These are phyloP conservation scores for Gentiana straminea DNA, from an alignment of 257 asterid species.

Conservation along the genomic window DNA sequence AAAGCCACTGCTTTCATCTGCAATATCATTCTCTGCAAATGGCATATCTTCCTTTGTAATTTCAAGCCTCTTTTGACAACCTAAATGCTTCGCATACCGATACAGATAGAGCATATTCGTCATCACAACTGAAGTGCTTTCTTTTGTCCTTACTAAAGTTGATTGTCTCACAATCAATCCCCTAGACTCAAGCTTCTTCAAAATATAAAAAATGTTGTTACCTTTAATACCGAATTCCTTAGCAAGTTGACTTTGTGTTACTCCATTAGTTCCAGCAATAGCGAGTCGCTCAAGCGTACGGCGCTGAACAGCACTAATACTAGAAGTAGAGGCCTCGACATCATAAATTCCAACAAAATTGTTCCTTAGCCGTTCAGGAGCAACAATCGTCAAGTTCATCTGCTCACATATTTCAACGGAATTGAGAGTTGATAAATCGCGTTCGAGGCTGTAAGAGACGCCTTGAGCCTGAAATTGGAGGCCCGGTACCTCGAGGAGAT, in stretches of 20 bases:
- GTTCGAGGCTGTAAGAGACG: conserved; percentile 14
- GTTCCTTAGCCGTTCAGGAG: conserved; percentile 56
- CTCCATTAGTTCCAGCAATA: conserved; percentile 60
- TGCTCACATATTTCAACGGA: conserved; percentile 44
- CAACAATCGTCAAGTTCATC: conserved; percentile 45
- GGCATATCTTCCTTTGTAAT: conserved; percentile 47
- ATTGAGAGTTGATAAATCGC: conserved; percentile 19
- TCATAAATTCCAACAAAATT: conserved; percentile 73
- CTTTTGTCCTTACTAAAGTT: conserved; percentile 61
- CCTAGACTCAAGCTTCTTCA: conserved; percentile 68
- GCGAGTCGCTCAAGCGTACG: conserved; percentile 66
- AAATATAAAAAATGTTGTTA: conserved; percentile 56
- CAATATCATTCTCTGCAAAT: conserved; percentile 20
- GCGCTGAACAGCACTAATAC: conserved; percentile 37
- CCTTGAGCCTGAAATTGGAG: conserved; percentile 36
- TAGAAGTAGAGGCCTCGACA: conserved; percentile 36
- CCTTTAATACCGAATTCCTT: conserved; percentile 57
- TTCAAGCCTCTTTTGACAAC: conserved; percentile 81
- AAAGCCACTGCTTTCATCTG: conserved; percentile 28
- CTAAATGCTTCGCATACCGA: conserved; percentile 80
- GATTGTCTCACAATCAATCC: conserved; percentile 78
- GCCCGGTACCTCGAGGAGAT: conserved; percentile 53
- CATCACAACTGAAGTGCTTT: conserved; percentile 24
- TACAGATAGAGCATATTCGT: conserved; percentile 78
- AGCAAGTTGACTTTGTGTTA: conserved; percentile 76